These are phyloP conservation scores for Leucaena leucocephala DNA, from an alignment of 306 rosid genomes.

Conservation along the genomic window DNA sequence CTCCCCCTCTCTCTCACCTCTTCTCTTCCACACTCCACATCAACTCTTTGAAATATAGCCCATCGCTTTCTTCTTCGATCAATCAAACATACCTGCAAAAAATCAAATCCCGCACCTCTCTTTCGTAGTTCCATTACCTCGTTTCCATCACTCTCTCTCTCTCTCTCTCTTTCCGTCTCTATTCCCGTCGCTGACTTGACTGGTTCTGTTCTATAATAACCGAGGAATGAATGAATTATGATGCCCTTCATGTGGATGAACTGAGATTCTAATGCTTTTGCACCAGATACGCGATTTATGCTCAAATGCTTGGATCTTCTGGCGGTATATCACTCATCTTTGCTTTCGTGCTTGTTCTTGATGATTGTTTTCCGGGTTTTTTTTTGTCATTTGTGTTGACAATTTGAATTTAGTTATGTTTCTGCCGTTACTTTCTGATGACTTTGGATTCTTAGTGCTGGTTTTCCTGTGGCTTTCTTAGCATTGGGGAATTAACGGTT, in stretches of 20 bases:
- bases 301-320: slow-evolving; percentile 69
- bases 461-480: slow-evolving; percentile 9
- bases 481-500: slow-evolving; percentile 14
- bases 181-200: not conserved
- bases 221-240: not conserved
- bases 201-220: not conserved
- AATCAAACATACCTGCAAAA: slow-evolving; percentile 53
- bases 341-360: not conserved
- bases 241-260: slow-evolving; percentile 35
- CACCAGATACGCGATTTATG: slow-evolving; percentile 20
- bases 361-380: not conserved
- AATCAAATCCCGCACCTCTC: slow-evolving; percentile 41
- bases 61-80: slow-evolving; percentile 60
- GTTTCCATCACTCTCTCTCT: slow-evolving; percentile 39
- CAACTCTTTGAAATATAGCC: slow-evolving; percentile 35
- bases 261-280: slow-evolving; percentile 61
- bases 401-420: slow-evolving; percentile 39
- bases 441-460: not conserved
- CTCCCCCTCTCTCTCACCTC: slow-evolving; percentile 45
- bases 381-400: slow-evolving; percentile 19
- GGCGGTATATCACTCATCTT: slow-evolving; percentile 51
- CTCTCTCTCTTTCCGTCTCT: slow-evolving; percentile 4
- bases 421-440: not conserved
- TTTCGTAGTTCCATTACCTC: slow-evolving; percentile 25
- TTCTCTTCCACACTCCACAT: slow-evolving; percentile 8